These are phyloP conservation scores for Ilyonectria robusta DNA, from an alignment of 2,329 filamentous ascomycete species.

Conservation along the genomic window DNA sequence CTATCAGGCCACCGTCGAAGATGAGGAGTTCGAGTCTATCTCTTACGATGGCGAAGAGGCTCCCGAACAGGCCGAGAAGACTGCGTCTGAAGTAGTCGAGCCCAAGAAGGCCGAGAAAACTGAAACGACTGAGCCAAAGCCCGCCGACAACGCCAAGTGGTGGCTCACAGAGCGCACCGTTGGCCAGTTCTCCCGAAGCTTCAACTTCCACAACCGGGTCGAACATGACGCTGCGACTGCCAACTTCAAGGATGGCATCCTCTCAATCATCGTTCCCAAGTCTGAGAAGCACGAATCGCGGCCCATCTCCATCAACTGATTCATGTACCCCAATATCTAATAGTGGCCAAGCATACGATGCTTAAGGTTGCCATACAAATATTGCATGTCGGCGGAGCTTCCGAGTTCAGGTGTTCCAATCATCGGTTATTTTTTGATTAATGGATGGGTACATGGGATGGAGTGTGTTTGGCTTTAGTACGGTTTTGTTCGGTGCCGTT, in stretches of 20 bases:
- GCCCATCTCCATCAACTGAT: constrained; percentile 68
- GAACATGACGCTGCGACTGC: constrained; percentile 74
- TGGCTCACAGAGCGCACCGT: constrained; percentile 78
- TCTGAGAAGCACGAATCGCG: constrained; percentile 70
- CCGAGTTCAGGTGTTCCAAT: too few relatives aligned
- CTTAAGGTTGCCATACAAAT: too few relatives aligned
- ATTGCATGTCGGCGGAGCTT: too few relatives aligned
- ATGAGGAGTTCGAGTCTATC: constrained; percentile 66
- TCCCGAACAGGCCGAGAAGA: background rate
- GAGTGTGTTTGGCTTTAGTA: too few relatives aligned
- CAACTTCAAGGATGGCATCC: constrained; percentile 74
- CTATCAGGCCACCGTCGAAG: constrained; percentile 72
- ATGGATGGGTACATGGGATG: too few relatives aligned
- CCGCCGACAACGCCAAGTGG: constrained; percentile 67
- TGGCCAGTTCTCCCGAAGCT: constrained; percentile 77
- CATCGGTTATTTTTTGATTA: too few relatives aligned
- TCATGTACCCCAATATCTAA: too few relatives aligned
- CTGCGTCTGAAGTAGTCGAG: background rate
- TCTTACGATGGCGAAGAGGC: constrained; percentile 49
- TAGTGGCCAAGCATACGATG: too few relatives aligned
- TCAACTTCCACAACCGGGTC: constrained; percentile 76
- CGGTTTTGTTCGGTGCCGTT: too few relatives aligned
- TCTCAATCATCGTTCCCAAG: constrained; percentile 77
- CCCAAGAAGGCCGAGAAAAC: background rate
- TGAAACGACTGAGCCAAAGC: background rate